These are phyloP conservation scores for Fusarium sp. DNA, from an alignment of 2,329 filamentous ascomycete species.

Conservation along the genomic window DNA sequence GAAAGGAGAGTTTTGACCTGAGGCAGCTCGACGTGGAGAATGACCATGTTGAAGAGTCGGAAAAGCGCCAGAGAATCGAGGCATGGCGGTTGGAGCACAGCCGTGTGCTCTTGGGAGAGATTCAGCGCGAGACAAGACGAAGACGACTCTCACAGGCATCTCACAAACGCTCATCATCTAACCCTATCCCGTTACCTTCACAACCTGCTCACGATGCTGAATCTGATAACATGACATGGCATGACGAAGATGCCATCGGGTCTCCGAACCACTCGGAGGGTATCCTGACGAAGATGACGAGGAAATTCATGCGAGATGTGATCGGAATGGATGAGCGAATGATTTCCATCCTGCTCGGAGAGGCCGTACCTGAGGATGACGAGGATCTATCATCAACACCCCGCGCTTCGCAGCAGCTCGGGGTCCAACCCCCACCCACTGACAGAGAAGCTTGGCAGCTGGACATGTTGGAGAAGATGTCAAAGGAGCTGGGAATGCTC, in stretches of 20 bases:
- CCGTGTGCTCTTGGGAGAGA: slow-evolving; percentile 81
- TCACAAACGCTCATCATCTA: slow-evolving; percentile 43
- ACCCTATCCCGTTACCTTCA: slow-evolving; percentile 40
- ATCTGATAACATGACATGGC: slow-evolving; percentile 58
- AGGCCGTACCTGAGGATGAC: slow-evolving; percentile 67
- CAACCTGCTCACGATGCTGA: slow-evolving; percentile 44
- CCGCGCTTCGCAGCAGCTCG: slow-evolving; percentile 51
- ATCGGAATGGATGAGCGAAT: slow-evolving; percentile 89
- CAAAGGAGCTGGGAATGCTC: slow-evolving; percentile 82
- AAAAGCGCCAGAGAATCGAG: slow-evolving; percentile 85
- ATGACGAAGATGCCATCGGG: slow-evolving; percentile 59
- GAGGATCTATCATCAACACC: slow-evolving; percentile 59
- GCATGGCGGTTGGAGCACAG: slow-evolving; percentile 93
- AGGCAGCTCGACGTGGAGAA: slow-evolving; percentile 61
- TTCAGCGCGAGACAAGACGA: slow-evolving; percentile 81
- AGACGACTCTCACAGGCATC: slow-evolving; percentile 69
- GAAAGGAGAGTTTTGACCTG: slow-evolving; percentile 62
- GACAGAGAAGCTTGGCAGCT: slow-evolving; percentile 70
- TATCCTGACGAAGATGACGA: slow-evolving; percentile 81
- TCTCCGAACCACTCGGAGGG: slow-evolving; percentile 65
- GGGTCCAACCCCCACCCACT: slow-evolving; percentile 44
- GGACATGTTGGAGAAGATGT: slow-evolving; percentile 81
- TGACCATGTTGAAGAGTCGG: slow-evolving; percentile 67
- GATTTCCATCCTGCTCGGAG: slow-evolving; percentile 86
- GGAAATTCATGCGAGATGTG: slow-evolving; percentile 84